Base-by-base conservation (phyloP, 495 filamentous ascomycete genomes). In the Talaromyces liani region DNA sequence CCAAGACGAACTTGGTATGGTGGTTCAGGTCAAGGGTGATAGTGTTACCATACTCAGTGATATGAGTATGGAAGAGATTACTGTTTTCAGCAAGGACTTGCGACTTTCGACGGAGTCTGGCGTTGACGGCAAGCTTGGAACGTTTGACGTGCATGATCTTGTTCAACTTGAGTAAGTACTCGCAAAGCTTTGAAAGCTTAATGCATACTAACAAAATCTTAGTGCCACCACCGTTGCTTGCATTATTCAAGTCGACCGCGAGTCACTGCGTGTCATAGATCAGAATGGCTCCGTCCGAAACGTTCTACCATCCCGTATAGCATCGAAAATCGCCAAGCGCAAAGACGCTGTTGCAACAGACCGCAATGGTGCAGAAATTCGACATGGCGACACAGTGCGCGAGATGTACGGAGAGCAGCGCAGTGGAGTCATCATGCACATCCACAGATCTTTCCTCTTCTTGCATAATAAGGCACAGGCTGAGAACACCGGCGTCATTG, bases 81-180 rank as follows among this genome's bases (percentile, higher is more conserved):
- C 93, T 0, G 93, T 99, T 2, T 99, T 99, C 78, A 97, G 93
- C 75, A 97, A 96, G 69, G 95, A 99, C 73, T 80, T 99, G 41
- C 84, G 94, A 63, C 89, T 96, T 72, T 94, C 95, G 47, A 89
- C 88, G 54, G 94, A 99, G 67, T 89, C 92, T 66, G 92, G 90
- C 61, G 90, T 87, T 51, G 84, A 90, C 64, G 87, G 87, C 9
- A 85, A 88, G 55, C 82, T 91, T 25, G 91, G 91, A 16, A 89
- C 92, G 71, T 97, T 88, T 73, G 90, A 93, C 64, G 85, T 99
- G 34, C 89, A 92, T 65, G 94, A 99, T 74, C 81, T 99, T 25
- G 91, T 98, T 20, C 93, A 97, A 75, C 85, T 99, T 64, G 95
- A 98, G 84, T 87, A 77, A 79, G 83, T 79, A 49, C 14, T 58